phyloP scores from a whole-genome alignment of 108 stramenopile species.

The Thalassiosira profunda region DNA sequence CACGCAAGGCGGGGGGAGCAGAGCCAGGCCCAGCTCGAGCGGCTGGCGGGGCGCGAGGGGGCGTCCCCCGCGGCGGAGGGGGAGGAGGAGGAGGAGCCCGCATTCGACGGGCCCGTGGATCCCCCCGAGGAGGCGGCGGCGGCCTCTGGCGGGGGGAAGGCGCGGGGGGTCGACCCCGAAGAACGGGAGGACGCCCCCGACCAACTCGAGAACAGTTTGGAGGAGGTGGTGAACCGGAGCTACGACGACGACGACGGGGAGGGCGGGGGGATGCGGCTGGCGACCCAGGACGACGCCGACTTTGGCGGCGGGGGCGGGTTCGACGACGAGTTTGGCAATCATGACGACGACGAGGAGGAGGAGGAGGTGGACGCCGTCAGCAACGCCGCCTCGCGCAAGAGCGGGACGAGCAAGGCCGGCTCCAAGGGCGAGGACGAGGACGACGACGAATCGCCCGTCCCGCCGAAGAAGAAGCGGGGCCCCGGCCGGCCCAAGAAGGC shows the following conservation, averaged over 20 bases:
- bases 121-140: constrained; percentile 38
- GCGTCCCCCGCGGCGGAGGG: not conserved
- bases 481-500: constrained; percentile 7
- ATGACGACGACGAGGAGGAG: constrained; percentile 28
- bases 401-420: not conserved
- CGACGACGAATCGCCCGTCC: constrained; percentile 8
- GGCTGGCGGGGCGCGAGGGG: not conserved
- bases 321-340: constrained; percentile 11
- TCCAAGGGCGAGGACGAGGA: constrained; percentile 29
- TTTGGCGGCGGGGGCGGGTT: constrained; percentile 6
- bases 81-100: not conserved
- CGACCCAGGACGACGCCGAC: constrained; percentile 22
- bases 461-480: constrained; percentile 27
- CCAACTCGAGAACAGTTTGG: constrained; percentile 37
- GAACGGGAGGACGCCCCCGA: constrained; percentile 14
- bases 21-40: constrained; percentile 4
- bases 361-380: not conserved
- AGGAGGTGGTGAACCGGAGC: constrained; percentile 40
- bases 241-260: constrained; percentile 37
- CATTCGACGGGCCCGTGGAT: constrained; percentile 15
- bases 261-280: constrained; percentile 27
- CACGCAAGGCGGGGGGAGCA: constrained; percentile 2
- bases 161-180: constrained; percentile 33
- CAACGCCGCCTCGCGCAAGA: not conserved
- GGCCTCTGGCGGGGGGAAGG: not conserved